Percentiles rank a stretch among this genome's conserved stretches.
phyloP scores from a whole-genome alignment of 805 yeast genomes.

The Yarrowia keelungensis region DNA sequence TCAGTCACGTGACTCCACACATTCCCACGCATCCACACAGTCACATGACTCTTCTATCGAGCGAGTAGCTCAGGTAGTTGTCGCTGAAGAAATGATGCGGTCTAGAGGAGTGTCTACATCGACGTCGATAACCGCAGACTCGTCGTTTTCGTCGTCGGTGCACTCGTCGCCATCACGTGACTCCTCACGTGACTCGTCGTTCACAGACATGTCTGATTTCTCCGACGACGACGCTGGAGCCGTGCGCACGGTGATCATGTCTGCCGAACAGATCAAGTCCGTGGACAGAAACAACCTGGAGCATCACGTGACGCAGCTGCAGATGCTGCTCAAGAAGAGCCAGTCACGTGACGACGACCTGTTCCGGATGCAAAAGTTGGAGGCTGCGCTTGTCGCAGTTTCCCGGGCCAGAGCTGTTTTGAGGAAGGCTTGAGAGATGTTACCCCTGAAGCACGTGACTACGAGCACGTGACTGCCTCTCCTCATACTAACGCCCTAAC shows the following conservation, averaged over 20 bases:
- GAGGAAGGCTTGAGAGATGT: conserved; percentile 2
- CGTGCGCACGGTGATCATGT: conserved; percentile 5
- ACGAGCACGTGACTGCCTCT: neutral
- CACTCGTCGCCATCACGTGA: conserved; percentile 22
- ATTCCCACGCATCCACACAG: neutral
- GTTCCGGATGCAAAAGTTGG: conserved; percentile 30
- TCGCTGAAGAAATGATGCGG: neutral
- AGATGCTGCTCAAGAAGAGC: neutral
- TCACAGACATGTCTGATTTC: conserved; percentile 5
- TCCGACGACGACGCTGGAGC: conserved; percentile 12
- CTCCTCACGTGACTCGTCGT: conserved; percentile 13
- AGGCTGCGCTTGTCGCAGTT: conserved; percentile 27
- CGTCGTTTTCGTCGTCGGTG: conserved; percentile 7
- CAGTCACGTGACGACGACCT: conserved; percentile 21
- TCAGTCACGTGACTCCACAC: too few relatives aligned
- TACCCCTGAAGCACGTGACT: too few relatives aligned
- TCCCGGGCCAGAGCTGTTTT: conserved; percentile 19
- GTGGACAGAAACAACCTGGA: conserved; percentile 3
- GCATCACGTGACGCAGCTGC: conserved; percentile 35
- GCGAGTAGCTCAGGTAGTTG: conserved; percentile 2
- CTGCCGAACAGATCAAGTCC: conserved; percentile 18
- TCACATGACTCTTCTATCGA: neutral
- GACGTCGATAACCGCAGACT: neutral
- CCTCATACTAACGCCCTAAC: too few relatives aligned
- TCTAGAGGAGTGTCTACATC: neutral